Evolutionary conservation across 2,329 filamentous ascomycete species (phyloP).

Genomic region (Pestalotiopsis sp.): DNA sequence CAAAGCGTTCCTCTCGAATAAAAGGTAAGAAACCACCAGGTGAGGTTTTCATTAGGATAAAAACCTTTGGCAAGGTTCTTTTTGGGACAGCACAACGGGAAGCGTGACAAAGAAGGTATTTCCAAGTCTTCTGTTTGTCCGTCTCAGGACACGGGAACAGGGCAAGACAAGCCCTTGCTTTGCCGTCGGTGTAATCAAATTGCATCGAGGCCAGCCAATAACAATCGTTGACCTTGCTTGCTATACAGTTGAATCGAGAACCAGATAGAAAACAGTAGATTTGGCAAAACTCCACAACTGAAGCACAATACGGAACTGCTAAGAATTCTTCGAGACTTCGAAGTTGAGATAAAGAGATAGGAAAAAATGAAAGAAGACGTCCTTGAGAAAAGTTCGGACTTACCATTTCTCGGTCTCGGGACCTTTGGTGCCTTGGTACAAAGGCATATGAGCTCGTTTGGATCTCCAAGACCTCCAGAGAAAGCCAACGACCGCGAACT

Average conservation of each 20-base stretch:
- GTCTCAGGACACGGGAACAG: slow-evolving; percentile 24
- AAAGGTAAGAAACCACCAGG: neutral
- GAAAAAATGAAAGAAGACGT: neutral
- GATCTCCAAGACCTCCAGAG: slow-evolving; percentile 11
- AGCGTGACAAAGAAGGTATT: slow-evolving; percentile 26
- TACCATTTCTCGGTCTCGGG: slow-evolving; percentile 62
- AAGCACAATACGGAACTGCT: neutral
- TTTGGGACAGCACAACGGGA: slow-evolving; percentile 22
- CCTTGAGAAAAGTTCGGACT: slow-evolving; percentile 31
- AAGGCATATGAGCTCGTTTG: slow-evolving; percentile 54
- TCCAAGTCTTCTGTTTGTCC: slow-evolving; percentile 27
- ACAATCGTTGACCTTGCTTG: neutral
- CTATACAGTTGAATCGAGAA: neutral
- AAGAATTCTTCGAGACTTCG: neutral
- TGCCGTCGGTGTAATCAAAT: slow-evolving; percentile 10
- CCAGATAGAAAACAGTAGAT: neutral
- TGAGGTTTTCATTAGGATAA: neutral
- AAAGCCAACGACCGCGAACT: slow-evolving; percentile 22
- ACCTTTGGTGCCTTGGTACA: slow-evolving; percentile 61
- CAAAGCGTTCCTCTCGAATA: too few species aligned
- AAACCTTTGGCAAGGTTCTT: slow-evolving; percentile 17
- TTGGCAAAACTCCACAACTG: neutral
- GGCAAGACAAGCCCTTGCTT: slow-evolving; percentile 7
- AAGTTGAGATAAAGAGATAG: neutral
- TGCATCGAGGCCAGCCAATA: neutral